Evolutionary conservation across 495 filamentous ascomycete species (phyloP).

Genomic region (Annulohypoxylon stygium): DNA sequence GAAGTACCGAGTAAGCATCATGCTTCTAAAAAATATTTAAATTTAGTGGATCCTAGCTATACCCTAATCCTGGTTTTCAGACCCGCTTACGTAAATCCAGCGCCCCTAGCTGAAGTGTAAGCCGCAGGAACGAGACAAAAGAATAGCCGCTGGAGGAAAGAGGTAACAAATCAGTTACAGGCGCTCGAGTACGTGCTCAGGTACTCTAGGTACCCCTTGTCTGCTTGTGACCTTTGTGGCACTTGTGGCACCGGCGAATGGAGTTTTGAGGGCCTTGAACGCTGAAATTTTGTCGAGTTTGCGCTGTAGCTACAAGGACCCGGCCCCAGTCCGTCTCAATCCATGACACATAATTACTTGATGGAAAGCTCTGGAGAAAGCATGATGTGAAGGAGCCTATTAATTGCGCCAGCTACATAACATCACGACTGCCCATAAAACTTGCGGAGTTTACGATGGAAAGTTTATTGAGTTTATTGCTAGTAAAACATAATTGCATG

Average conservation of each 20-base stretch:
- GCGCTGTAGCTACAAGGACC: conserved; percentile 36
- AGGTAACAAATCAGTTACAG: conserved; percentile 36
- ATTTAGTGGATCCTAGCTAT: conserved; percentile 6
- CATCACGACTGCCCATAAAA: conserved; percentile 34
- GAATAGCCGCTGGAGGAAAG: conserved; percentile 10
- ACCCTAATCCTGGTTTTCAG: conserved; percentile 14
- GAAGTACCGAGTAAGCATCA: conserved; percentile 10
- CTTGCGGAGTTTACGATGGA: conserved; percentile 32
- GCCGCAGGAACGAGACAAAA: conserved; percentile 6
- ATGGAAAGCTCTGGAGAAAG: conserved; percentile 56
- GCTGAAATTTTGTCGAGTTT: conserved; percentile 30
- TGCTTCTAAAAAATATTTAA: conserved; percentile 13
- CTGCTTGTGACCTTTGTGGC: conserved; percentile 17
- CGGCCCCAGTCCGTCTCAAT: conserved; percentile 38
- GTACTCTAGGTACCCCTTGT: conserved; percentile 12
- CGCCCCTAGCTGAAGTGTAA: conserved; percentile 8
- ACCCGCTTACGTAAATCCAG: conserved; percentile 40
- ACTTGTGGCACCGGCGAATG: conserved; percentile 22
- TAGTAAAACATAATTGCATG: conserved; percentile 35
- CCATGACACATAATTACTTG: conserved; percentile 68
- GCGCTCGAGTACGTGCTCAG: conserved; percentile 28
- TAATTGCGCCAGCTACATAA: conserved; percentile 45
- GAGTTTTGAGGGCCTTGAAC: conserved; percentile 38
- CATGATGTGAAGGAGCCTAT: conserved; percentile 41
- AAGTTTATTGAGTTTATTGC: conserved; percentile 23